Evolutionary conservation across 83 land plant species (phyloP), one percentile per base, ranked within the genome.

Genomic region (Picea abies): DNA sequence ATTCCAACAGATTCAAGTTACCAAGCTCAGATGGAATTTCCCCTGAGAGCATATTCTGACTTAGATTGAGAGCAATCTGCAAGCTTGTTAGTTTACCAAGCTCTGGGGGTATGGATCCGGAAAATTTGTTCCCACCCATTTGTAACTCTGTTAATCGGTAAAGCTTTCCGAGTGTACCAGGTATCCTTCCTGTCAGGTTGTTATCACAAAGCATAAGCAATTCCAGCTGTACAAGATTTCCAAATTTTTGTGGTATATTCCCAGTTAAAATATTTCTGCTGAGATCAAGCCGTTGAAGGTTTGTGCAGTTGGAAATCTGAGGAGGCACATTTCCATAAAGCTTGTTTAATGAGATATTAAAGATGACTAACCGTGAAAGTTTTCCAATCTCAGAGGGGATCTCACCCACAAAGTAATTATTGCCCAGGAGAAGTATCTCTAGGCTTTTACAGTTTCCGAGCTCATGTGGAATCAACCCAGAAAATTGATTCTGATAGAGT

Each of bases 11-110:
- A 23, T 26, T 76, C 17, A 92, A 88, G 41, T 78, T 83, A 35
- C 93, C 92, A 60, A 94, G 83, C 85, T 91, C 90, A 2, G 72
- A 35, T 10, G 98, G 96, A 12, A 93, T 93, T 4, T 32, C 22
- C 3, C 98, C 96, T 25, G 90, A 79, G n/a, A 92, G 84, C 52
- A 79, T 85, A 62, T 95, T 95, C 82, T 76, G 82, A 81, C 92
- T 87, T 14, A 94, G 89, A 83, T 92, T 87, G 79, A 93, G 37
- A 5, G 90, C 84, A n/a, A 86, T 87, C 62, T 91, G 91, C 58
- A 94, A 84, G 71, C 90, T 63, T 26, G 82, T 78, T 23, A 88
- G 86, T 14, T 37, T 19, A 37, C 90, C 90, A n/a, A 91, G 63
- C 61, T 86, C 86, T n/a, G 81, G 23, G 9, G 93, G 93, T 64